Percentiles rank a stretch among this genome's conserved stretches.
These are phyloP conservation scores for Asparagopsis taxiformis DNA, from an alignment of 31 red algal genomes.

Conservation along the genomic window DNA sequence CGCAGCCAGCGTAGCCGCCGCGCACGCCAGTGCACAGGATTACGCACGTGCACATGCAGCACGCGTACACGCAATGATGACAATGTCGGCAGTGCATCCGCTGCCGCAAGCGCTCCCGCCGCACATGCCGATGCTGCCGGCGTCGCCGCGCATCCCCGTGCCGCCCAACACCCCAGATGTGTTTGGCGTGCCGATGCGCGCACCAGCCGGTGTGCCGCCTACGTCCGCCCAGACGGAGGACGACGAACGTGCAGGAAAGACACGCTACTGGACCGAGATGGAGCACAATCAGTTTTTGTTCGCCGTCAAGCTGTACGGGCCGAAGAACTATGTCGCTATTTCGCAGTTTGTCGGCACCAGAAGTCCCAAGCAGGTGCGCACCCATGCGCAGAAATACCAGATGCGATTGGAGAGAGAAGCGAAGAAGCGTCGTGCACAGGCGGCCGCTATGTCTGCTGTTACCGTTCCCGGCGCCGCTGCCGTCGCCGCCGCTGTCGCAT, in stretches of 20 bases:
- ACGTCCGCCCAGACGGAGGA: too few species aligned
- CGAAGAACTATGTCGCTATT: constrained; percentile 87
- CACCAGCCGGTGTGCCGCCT: neutral
- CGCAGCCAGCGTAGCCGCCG: constrained; percentile 9
- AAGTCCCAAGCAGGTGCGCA: constrained; percentile 85
- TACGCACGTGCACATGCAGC: constrained; percentile 56
- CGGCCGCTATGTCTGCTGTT: constrained; percentile 20
- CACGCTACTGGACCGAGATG: constrained; percentile 79
- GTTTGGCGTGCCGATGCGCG: neutral
- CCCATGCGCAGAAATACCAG: constrained; percentile 88
- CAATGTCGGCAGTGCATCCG: constrained; percentile 17
- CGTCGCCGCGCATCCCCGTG: neutral
- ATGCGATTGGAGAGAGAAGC: constrained; percentile 82
- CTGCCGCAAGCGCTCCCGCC: neutral
- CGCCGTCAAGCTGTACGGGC: constrained; percentile 72
- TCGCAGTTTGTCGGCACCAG: constrained; percentile 66
- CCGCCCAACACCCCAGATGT: too few species aligned
- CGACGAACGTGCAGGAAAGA: constrained; percentile 59
- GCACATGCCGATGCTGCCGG: neutral
- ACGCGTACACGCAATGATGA: constrained; percentile 44
- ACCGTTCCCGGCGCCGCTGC: constrained; percentile 6
- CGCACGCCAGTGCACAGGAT: constrained; percentile 19
- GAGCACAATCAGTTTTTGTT: constrained; percentile 88
- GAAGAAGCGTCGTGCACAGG: constrained; percentile 55
- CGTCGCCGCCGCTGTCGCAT: neutral